A percentile compares a stretch with the other conserved stretches of the same genome.
Conservation (phyloP, 2,329 filamentous ascomycete species). For the Fusarium humuli region DNA sequence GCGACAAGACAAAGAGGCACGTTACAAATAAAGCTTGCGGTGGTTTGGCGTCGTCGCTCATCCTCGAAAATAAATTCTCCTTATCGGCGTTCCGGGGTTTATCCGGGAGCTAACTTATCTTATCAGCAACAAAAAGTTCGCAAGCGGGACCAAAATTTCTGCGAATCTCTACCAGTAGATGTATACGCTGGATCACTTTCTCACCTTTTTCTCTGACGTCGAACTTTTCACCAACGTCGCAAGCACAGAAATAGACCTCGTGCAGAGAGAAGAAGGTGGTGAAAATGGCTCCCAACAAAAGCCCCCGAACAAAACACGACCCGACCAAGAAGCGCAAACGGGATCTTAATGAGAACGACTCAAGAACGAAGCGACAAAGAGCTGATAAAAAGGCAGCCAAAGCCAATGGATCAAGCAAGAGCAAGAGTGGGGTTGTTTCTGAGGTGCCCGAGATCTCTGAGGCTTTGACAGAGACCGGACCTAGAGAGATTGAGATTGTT, state of each 20-base stretch:
- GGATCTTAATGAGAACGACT: constrained; percentile 56
- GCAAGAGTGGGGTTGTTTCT: constrained; percentile 21
- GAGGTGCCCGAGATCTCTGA: constrained; percentile 35
- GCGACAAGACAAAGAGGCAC: constrained; percentile 40
- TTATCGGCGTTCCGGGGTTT: constrained; percentile 45
- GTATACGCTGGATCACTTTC: constrained; percentile 20
- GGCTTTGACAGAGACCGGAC: constrained; percentile 27
- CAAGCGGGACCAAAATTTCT: constrained; percentile 56
- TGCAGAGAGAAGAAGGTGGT: constrained; percentile 18
- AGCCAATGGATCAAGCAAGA: constrained; percentile 39
- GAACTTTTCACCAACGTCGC: constrained; percentile 31
- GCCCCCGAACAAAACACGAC: constrained; percentile 50
- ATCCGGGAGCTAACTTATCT: constrained; percentile 52
- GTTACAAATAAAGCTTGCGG: constrained; percentile 36
- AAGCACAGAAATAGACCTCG: constrained; percentile 28
- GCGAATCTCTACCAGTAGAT: constrained; percentile 39
- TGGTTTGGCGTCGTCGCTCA: constrained; percentile 25
- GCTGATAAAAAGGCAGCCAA: constrained; percentile 49
- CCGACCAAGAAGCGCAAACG: constrained; percentile 61
- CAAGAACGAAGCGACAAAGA: constrained; percentile 57
- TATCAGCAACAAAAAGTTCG: constrained; percentile 56
- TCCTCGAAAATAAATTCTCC: constrained; percentile 46
- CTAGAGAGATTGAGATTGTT: constrained; percentile 44
- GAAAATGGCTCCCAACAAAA: constrained; percentile 53
- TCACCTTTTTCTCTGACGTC: constrained; percentile 38